Evolutionary conservation across 805 yeast genomes (phyloP).

Genomic region (Ogataea chonburiensis): DNA sequence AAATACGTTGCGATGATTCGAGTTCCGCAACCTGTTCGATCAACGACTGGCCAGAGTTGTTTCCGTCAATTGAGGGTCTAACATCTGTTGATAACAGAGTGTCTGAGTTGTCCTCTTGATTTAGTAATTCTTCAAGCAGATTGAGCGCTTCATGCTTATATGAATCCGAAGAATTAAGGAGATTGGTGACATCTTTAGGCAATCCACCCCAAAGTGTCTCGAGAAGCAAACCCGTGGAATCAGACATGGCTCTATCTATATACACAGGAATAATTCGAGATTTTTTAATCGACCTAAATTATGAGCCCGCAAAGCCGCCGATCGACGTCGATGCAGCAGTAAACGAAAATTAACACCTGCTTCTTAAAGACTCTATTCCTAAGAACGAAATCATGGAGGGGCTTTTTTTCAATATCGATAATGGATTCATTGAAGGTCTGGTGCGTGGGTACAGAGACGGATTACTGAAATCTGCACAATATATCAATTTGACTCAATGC

Average conservation of each 20-base stretch:
- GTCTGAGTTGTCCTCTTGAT: constrained; percentile 42
- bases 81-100: constrained; percentile 26
- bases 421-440: constrained; percentile 90
- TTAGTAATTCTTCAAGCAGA: constrained; percentile 39
- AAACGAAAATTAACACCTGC: constrained; percentile 11
- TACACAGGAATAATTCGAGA: too few relatives aligned
- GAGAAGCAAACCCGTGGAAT: constrained; percentile 32
- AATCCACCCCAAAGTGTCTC: constrained; percentile 35
- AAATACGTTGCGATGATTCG: constrained; percentile 50
- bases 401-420: constrained; percentile 80
- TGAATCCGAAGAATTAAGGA: constrained; percentile 30
- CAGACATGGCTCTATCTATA: constrained; percentile 2
- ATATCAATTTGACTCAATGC: constrained; percentile 91
- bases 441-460: constrained; percentile 94
- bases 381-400: constrained; percentile 69
- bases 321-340: constrained; percentile 9
- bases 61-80: constrained; percentile 26
- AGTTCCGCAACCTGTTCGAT: constrained; percentile 75
- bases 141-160: constrained; percentile 37
- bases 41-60: constrained; percentile 35
- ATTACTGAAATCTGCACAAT: constrained; percentile 72
- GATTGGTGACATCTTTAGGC: constrained; percentile 22
- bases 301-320: constrained; percentile 14
- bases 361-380: not conserved
- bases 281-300: constrained; percentile 2